Evolutionary conservation across 2,329 filamentous ascomycete species (phyloP).

Genomic region (Arthrinium phaeospermum): DNA sequence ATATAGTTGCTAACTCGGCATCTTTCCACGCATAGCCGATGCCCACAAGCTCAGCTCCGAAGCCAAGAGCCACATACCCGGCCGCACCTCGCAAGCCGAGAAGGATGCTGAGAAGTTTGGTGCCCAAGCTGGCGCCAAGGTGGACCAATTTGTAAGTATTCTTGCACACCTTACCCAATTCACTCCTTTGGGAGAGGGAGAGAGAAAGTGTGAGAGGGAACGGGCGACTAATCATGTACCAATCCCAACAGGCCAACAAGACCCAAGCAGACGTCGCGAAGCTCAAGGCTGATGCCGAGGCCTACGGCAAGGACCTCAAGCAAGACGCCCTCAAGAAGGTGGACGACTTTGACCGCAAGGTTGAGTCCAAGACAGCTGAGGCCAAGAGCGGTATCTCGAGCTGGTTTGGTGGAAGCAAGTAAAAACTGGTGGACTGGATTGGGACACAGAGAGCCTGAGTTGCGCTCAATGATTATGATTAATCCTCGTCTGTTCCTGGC

Average conservation of each 20-base stretch:
- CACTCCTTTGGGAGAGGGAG: too few species aligned
- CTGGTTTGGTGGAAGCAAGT: slow-evolving; percentile 78
- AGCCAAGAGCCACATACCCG: slow-evolving; percentile 69
- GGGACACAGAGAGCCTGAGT: not conserved
- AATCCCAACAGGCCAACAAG: slow-evolving; percentile 57
- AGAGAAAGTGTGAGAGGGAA: not conserved
- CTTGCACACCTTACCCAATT: not conserved
- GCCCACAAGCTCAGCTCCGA: slow-evolving; percentile 71
- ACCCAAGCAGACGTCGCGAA: slow-evolving; percentile 67
- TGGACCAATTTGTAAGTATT: slow-evolving; percentile 72
- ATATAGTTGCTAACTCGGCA: not conserved
- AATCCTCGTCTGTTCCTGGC: too few species aligned
- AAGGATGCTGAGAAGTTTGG: slow-evolving; percentile 68
- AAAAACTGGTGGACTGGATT: not conserved
- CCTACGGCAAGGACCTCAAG: slow-evolving; percentile 67
- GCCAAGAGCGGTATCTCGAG: slow-evolving; percentile 83
- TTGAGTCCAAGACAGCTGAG: slow-evolving; percentile 79
- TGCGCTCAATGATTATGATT: not conserved
- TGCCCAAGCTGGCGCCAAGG: slow-evolving; percentile 65
- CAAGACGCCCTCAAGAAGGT: slow-evolving; percentile 73
- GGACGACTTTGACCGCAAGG: slow-evolving; percentile 81
- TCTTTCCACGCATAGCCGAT: slow-evolving; percentile 66
- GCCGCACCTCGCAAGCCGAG: slow-evolving; percentile 65
- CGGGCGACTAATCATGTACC: not conserved
- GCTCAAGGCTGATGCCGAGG: slow-evolving; percentile 65